Percentiles rank a stretch among this genome's conserved stretches.
Evolutionary conservation across 192 early-diverging fungal genomes (phyloP).

Genomic region (Backusella westeae): DNA sequence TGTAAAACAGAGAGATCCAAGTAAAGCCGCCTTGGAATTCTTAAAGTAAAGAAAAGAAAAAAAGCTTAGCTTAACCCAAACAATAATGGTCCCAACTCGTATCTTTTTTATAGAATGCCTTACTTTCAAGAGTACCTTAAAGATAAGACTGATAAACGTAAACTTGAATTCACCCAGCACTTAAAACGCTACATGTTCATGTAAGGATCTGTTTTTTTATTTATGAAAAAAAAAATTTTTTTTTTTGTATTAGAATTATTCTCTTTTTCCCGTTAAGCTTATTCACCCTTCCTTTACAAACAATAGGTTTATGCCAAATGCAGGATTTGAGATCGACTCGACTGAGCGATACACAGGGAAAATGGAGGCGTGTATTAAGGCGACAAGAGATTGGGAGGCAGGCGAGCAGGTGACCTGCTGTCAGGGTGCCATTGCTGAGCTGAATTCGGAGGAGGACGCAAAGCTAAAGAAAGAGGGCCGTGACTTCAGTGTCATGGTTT

Average conservation of each 20-base stretch:
- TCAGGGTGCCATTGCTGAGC: constrained; percentile 47
- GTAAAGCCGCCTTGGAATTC: constrained; percentile 15
- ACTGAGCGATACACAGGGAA: constrained; percentile 49
- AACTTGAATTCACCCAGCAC: constrained; percentile 45
- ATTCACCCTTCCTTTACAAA: constrained; percentile 12
- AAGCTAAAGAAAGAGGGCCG: constrained; percentile 44
- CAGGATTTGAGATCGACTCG: constrained; percentile 55
- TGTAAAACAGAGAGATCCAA: constrained; percentile 29
- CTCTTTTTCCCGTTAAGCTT: not conserved
- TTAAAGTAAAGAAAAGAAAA: not conserved
- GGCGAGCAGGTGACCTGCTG: constrained; percentile 53
- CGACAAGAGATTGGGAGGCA: constrained; percentile 42
- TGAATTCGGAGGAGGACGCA: constrained; percentile 48
- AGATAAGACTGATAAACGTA: constrained; percentile 28
- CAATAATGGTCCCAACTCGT: not conserved
- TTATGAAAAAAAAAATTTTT: not conserved
- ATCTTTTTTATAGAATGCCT: not conserved
- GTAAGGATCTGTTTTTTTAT: constrained; percentile 11
- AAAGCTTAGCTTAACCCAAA: too few relatives aligned
- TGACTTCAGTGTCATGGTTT: constrained; percentile 53
- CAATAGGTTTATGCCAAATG: constrained; percentile 48
- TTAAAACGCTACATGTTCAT: constrained; percentile 40
- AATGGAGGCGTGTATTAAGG: constrained; percentile 55
- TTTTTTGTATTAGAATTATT: not conserved
- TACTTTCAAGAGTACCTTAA: constrained; percentile 32